These are phyloP conservation scores for Trichoderma breve DNA, from an alignment of 2,329 filamentous ascomycete species.

Conservation along the genomic window DNA sequence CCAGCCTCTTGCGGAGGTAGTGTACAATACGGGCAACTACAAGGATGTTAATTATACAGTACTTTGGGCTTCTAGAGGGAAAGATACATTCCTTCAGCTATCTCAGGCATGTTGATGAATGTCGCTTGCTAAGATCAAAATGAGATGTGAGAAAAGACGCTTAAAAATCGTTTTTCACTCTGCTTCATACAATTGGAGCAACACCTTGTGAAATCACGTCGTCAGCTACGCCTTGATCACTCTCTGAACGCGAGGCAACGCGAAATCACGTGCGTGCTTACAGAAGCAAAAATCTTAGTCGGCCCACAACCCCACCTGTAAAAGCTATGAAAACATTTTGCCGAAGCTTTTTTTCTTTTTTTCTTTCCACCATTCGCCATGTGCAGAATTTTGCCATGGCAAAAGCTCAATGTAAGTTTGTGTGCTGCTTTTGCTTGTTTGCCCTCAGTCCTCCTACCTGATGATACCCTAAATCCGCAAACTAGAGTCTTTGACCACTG, in stretches of 20 bases:
- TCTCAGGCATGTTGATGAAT: constrained; percentile 55
- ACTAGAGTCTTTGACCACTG: constrained; percentile 96
- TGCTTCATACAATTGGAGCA: background rate
- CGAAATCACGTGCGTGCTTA: constrained; percentile 35
- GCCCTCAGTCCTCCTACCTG: constrained; percentile 46
- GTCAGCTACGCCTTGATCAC: background rate
- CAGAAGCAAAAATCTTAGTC: constrained; percentile 19
- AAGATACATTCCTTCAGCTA: constrained; percentile 52
- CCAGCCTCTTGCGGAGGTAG: constrained; percentile 77
- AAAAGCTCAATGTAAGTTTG: constrained; percentile 22
- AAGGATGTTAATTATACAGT: background rate
- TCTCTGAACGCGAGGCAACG: constrained; percentile 21
- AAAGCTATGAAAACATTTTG: constrained; percentile 21
- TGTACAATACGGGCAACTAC: constrained; percentile 80
- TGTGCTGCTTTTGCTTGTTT: constrained; percentile 2
- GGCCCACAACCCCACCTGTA: constrained; percentile 26
- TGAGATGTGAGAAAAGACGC: background rate
- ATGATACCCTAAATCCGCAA: constrained; percentile 85
- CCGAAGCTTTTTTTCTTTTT: constrained; percentile 13
- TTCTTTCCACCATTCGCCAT: background rate
- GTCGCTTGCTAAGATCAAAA: background rate
- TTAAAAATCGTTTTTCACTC: background rate
- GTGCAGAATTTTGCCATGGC: constrained; percentile 5
- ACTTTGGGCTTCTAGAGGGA: background rate
- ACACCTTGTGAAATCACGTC: background rate